Base-by-base conservation (phyloP, 768 basidiomycete genomes). In the Tulasnella sp. region DNA sequence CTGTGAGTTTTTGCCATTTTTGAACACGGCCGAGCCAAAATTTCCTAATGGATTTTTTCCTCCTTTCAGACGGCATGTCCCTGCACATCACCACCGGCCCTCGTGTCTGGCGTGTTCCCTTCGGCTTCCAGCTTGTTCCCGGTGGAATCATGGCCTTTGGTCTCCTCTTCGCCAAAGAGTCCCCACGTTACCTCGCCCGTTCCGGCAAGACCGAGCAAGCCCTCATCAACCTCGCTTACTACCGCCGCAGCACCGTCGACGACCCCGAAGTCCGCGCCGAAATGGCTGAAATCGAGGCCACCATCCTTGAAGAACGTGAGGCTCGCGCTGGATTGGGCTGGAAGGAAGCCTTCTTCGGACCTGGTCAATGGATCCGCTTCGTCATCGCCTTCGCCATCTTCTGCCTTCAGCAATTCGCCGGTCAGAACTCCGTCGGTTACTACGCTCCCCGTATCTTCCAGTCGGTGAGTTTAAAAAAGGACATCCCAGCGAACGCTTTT, bases 311-410 rank as follows among this genome's bases (percentile, higher is more conserved):
- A 85, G 95, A 96, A 84, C 89, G 88, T 14, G 89, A 88, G 72
- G 90, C 91, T 9, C 90, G 93, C 14, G 82, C 86, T n/a, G 92
- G 92, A 9, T 88, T 94, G 14, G 92, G 93, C 0, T 82, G 89
- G 80, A 90, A 88, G 82, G 92, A 94, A 83, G 93, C 93, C 2
- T 93, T 95, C 87, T 87, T 94, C 54, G 92, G 92, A 28, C 93
- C 93, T 84, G 95, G 96, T 73, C 96, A 96, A 86, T 89, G 91
- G 72, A 87, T 92, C 81, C 92, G 96, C 34, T 96, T 96, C 87
- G 86, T 93, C n/a, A 95, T 96, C 83, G 95, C 95, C 1, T 91
- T 94, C 82, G 85, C 89, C 40, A 93, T 95, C 81, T 80, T 81
- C 76, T 16, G 42, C 37, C 76, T 80, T 31, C 95, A 96, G 83